A percentile compares a stretch with the other conserved stretches of the same genome.
These are phyloP conservation scores for Dothistroma septosporum DNA, from an alignment of 2,329 filamentous ascomycete species.

Conservation along the genomic window DNA sequence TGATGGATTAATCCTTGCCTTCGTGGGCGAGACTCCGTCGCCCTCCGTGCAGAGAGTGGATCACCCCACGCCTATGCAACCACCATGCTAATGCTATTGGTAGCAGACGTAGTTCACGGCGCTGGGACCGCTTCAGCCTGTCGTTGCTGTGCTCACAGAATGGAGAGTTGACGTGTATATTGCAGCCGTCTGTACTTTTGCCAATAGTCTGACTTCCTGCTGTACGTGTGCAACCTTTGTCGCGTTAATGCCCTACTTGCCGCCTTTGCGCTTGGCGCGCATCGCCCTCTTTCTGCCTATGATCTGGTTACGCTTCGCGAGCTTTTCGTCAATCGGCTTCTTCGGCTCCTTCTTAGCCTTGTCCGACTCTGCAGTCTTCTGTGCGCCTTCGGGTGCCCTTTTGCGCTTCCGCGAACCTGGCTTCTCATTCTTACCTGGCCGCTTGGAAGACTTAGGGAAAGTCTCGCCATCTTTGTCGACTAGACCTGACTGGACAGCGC, in stretches of 20 bases:
- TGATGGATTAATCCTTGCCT: background rate
- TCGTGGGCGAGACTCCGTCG: background rate
- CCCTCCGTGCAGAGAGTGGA: background rate
- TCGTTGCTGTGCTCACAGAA: conserved; percentile 8
- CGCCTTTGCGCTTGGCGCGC: conserved; percentile 42
- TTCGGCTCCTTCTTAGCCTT: conserved; percentile 33
- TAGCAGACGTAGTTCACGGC: background rate
- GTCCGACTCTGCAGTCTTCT: conserved; percentile 13
- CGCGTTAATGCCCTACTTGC: conserved; percentile 18
- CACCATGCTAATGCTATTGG: background rate
- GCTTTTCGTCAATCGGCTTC: conserved; percentile 46
- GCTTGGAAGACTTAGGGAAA: conserved; percentile 14
- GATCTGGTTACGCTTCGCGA: conserved; percentile 66
- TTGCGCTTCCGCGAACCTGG: conserved; percentile 38
- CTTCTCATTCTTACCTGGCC: conserved; percentile 21
- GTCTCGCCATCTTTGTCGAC: conserved; percentile 11
- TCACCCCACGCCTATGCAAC: background rate
- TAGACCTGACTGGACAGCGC: conserved; percentile 22
- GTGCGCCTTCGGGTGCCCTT: conserved; percentile 30
- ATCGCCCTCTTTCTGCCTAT: conserved; percentile 80
- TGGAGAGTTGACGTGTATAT: conserved; percentile 16
- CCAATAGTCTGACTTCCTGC: conserved; percentile 7
- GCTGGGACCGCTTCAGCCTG: background rate
- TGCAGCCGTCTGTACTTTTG: conserved; percentile 9
- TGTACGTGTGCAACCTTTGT: conserved; percentile 15